A percentile compares a stretch with the other conserved stretches of the same genome.
These are phyloP conservation scores for Russula ochroleuca DNA, from an alignment of 768 basidiomycete genomes.

Conservation along the genomic window DNA sequence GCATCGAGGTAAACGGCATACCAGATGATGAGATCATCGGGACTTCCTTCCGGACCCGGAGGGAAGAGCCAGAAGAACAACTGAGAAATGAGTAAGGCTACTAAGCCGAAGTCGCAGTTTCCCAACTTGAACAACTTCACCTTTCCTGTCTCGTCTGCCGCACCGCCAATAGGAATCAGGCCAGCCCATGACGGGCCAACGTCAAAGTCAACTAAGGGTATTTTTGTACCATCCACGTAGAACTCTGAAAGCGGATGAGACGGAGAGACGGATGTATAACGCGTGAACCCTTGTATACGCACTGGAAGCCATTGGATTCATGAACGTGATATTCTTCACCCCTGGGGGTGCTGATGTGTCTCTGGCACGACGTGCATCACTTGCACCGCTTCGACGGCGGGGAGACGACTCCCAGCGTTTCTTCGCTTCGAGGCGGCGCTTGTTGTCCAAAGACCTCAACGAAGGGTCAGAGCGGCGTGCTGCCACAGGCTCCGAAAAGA, in stretches of 20 bases:
- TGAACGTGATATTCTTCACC: slow-evolving; percentile 64
- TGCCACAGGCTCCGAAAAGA: background rate
- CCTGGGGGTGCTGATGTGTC: slow-evolving; percentile 13
- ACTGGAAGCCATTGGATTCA: slow-evolving; percentile 62
- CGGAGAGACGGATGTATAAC: background rate
- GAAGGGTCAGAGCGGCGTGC: slow-evolving; percentile 10
- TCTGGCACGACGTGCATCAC: background rate
- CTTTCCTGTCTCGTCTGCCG: slow-evolving; percentile 59
- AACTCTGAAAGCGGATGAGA: slow-evolving; percentile 46
- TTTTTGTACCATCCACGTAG: slow-evolving; percentile 59
- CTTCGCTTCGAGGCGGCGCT: slow-evolving; percentile 8
- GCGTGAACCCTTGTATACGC: slow-evolving; percentile 26
- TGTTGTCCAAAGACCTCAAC: background rate
- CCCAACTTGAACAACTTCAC: slow-evolving; percentile 39
- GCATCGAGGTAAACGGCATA: slow-evolving; percentile 33
- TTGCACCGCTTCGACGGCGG: background rate
- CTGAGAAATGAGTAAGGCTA: slow-evolving; percentile 35
- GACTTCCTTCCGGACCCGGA: slow-evolving; percentile 64
- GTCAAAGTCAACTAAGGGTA: slow-evolving; percentile 71
- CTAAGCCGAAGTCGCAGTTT: background rate
- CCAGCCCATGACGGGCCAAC: slow-evolving; percentile 75
- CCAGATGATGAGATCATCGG: slow-evolving; percentile 76
- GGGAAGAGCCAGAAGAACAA: slow-evolving; percentile 86
- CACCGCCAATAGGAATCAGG: slow-evolving; percentile 61
- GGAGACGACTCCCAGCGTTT: slow-evolving; percentile 12